Percentiles rank a stretch among this genome's conserved stretches.
Conservation (phyloP, 2,329 filamentous ascomycete species). For the Chaetomiaceae sp. region DNA sequence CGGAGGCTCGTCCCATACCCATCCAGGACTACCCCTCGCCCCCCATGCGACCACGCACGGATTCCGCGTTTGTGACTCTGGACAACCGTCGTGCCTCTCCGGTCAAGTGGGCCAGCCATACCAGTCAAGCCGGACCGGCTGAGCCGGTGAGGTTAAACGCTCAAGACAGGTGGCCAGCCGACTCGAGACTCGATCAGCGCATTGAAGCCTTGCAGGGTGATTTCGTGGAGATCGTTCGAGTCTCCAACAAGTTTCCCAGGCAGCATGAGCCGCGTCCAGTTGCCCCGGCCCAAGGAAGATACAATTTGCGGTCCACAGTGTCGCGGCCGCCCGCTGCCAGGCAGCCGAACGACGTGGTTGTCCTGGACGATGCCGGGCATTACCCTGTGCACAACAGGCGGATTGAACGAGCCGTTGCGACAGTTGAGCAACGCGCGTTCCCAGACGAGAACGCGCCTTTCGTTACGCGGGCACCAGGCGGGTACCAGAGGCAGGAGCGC, state of each 20-base stretch:
- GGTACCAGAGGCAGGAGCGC: conserved; percentile 18
- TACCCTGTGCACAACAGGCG: background rate
- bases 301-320: conserved; percentile 4
- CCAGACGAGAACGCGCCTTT: background rate
- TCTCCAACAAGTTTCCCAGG: conserved; percentile 23
- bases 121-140: background rate
- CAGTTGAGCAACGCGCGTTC: background rate
- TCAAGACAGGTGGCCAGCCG: conserved; percentile 2
- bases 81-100: conserved; percentile 5
- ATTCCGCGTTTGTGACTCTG: background rate
- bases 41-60: conserved; percentile 1
- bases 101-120: background rate
- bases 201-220: conserved; percentile 12
- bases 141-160: conserved; percentile 8
- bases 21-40: conserved; percentile 10
- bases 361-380: background rate
- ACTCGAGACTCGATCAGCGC: conserved; percentile 4
- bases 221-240: conserved; percentile 20
- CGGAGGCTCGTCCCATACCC: conserved; percentile 16
- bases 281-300: background rate
- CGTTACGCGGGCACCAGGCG: background rate
- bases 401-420: conserved; percentile 6
- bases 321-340: background rate
- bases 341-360: background rate
- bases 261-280: conserved; percentile 17